Evolutionary conservation across 352 stramenopile species (phyloP), one percentile per base, ranked within the genome.

Genomic region (Globisporangium ultimum): DNA sequence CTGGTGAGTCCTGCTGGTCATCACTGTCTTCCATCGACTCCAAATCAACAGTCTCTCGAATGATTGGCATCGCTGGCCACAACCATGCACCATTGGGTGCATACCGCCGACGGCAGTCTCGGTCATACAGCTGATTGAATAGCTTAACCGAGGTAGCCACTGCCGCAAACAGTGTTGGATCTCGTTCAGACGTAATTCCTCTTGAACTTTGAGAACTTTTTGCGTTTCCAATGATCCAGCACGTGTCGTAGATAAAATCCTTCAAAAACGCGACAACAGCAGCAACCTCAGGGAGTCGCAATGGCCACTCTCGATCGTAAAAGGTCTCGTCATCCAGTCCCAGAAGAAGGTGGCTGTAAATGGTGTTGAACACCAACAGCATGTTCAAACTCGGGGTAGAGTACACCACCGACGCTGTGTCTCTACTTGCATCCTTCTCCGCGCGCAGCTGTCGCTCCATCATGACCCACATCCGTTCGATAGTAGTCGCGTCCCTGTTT

Each of bases 111-210:
- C 81, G 74, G 34, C 71, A 86, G 51, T 91, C 76, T 1, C 84
- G 84, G 55, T 88, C 81, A 50, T 89, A 90, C 11, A 93, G 65
- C 58, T 90, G 81, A 55, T 93, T 93, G 55, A 89, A 91, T 12
- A 93, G 67, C 63, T 88, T 88, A 11, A 91, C 68, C 0, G 79
- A 80, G 1, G 78, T 82, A 36, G 81, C 79, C 28, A 91, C 69
- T 0, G 68, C 55, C 1, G 76, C 66, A 38, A 93, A 82, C 15
- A 81, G 48, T 18, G 61, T 53, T 28, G 73, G 49, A 5, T 80
- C 67, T 11, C 47, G 57, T 24, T 75, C 50, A 5, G 47, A 64
- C 8, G 61, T 51, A 15, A 60, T 18, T 47, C 1, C 24, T 42
- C n/a, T 54, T 42, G n/a, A 14, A 38, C 9, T 24, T 47, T 18